These are phyloP conservation scores for Cryptosporidium xiaoi DNA, from an alignment of 169 alveolate genomes.

Conservation along the genomic window DNA sequence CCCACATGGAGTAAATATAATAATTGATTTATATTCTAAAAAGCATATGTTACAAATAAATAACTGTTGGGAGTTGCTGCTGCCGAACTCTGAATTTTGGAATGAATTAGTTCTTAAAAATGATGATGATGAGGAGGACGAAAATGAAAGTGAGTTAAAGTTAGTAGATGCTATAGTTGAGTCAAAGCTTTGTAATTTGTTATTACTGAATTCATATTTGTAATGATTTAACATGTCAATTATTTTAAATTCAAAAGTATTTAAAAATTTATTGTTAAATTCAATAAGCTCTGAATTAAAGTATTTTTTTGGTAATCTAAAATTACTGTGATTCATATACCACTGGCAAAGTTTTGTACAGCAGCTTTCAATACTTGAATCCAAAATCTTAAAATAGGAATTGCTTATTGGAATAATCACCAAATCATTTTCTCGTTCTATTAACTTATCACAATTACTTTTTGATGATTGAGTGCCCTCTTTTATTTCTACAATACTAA, in stretches of 20 bases:
- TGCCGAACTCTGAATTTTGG: background rate
- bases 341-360: conserved; percentile 16
- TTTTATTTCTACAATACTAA: conserved; percentile 3
- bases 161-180: background rate
- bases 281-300: conserved; percentile 7
- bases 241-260: conserved; percentile 16
- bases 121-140: background rate
- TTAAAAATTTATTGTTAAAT: background rate
- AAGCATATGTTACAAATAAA: conserved; percentile 49
- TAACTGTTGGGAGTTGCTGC: background rate
- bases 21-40: conserved; percentile 31
- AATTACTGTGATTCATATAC: conserved; percentile 28
- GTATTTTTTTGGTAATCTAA: background rate
- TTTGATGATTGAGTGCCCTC: background rate
- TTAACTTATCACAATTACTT: background rate
- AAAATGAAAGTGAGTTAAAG: background rate
- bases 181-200: background rate
- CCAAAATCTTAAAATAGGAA: conserved; percentile 54
- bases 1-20: conserved; percentile 72
- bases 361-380: conserved; percentile 21
- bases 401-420: conserved; percentile 52
- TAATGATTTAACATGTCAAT: background rate
- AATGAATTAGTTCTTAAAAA: conserved; percentile 8
- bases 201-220: background rate
- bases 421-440: background rate